Evolutionary conservation across 2,329 filamentous ascomycete genomes (phyloP), one percentile per base, ranked within the genome.

Genomic region (Emergomyces africanus): DNA sequence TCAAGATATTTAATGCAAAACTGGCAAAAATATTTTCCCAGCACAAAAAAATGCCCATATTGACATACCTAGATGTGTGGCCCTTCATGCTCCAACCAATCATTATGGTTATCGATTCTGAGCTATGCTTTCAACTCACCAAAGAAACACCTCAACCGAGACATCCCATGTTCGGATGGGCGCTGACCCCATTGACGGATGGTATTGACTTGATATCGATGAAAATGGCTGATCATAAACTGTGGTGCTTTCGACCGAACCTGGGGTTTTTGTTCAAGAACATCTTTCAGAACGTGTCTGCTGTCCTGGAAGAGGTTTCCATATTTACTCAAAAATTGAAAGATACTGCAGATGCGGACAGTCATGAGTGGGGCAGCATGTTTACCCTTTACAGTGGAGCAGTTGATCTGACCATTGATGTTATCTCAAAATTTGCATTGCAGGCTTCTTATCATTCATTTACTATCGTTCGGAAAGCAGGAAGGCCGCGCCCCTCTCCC

Each of bases 71-170:
- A 15, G 57, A 58, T 53, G 46, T 41, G 46, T 58, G 57, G 57
- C 57, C 57, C 20, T 58, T 58, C 42, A 58, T 58, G 33, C 5
- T 46, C 10, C 57, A 58, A 23, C 57, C 57, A 14, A 58, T 58
- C 2, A 58, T 58, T 14, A 58, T 53, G 57, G 46, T 58, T 42
- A 58, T 58, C 20, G 57, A 48, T 4, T 46, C 57, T 41, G 57
- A 58, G 46, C 46, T 58, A 12, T 58, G 57, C 33, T 51, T 46
- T n/a, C 57, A 58, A 30, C 46, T 58, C 28, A 58, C 57, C 30
- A 46, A 58, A 41, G 57, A 58, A 51, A 51, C 57, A 18, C 57
- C 57, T n/a, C 57, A 58, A n/a, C 57, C 46, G 46, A 51, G 57
- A 33, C 57, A 58, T 53, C 15, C 46, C 2, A 58, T 58, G 35